Base-by-base conservation (phyloP, 768 basidiomycete species). In the Suillus subluteus region DNA sequence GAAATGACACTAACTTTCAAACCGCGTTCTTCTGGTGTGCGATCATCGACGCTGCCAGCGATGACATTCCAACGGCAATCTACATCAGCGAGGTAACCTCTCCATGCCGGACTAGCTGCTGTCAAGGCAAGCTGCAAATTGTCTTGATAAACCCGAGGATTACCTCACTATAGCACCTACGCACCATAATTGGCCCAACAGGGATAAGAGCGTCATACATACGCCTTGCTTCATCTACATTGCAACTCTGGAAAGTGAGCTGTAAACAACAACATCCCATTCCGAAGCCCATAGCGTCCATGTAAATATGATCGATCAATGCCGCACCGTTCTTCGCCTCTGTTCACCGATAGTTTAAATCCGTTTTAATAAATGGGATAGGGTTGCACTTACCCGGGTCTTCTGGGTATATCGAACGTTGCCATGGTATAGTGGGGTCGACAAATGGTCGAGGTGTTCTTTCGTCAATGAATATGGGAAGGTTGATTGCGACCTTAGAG, bases 41-140 rank as follows among this genome's bases (percentile, higher is more conserved):
- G 88, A 79, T 99, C 97, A 73, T 99, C 98, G 0, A 99, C 97
- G 72, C 94, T 95, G n/a, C 93, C 98, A 12, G 98, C 92, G 69
- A 99, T 98, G 12, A 99, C 98, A 73, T 98, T 94, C 98, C 98
- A 99, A 52, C 98, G 88, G 73, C 94, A 98, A 80, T 99, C 98
- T 6, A 99, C 96, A 75, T 99, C 96, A 48, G 96, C 90, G 52
- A 99, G 86, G 76, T 94, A 91, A 6, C 98, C 98, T 67, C 98
- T 86, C 88, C 94, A 99, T 16, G 94, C 85, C 4, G 98, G 98
- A 75, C 96, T 96, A 1, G 95, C 94, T 35, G 96, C 98, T 1
- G 93, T 95, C 74, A 99, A 80, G 4, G 98, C 98, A 64, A 99
- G 83, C 96, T 98, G 77, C 52, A 43, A 52, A n/a, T 46, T n/a